Evolutionary conservation across 257 asterid species (phyloP), one percentile per base, ranked within the genome.

Genomic region (Gynochthodes officinalis): DNA sequence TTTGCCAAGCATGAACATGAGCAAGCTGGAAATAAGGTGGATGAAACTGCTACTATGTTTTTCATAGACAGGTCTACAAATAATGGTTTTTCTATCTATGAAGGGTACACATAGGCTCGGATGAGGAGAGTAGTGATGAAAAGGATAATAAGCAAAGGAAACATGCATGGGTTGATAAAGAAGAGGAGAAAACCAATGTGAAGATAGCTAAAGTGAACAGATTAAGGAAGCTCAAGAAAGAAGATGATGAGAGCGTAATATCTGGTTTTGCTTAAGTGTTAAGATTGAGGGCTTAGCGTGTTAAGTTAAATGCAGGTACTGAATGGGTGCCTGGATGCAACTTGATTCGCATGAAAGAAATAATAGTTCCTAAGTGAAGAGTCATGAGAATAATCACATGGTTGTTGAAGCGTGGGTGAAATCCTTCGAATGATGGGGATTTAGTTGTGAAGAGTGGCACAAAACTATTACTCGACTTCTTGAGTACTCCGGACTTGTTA

Each of bases 281-380:
- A 32, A 85, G 98, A 77, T 81, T 93, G 82, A 89, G 98, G 74
- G 97, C 97, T 70, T 95, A 90, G 68, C 92, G 90, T 73, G 79
- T 82, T 66, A 93, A 93, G 84, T 81, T 93, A 86, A 89, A 93
- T 75, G 92, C 89, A 4, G 90, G 92, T 44, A 90, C 98, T 8
- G 96, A 88, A 25, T 93, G 97, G 98, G 95, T 96, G 16, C 79
- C n/a, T n/a, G n/a, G n/a, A n/a, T n/a, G n/a, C n/a, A 72, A 48
- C 87, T 78, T 27, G 88, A 85, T 61, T 73, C 75, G 21, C 87
- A 68, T 50, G 70, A 32, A 2, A 68, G 49, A 27, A 71, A 74
- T 71, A 81, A 81, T 70, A 77, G 84, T 68, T 87, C 96, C 21
- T 93, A 88, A 91, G 85, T 53, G 95, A 86, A 54, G 89, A 89